These are phyloP conservation scores for Neurospora sp. DNA, from an alignment of 2,329 filamentous ascomycete species.

Conservation along the genomic window DNA sequence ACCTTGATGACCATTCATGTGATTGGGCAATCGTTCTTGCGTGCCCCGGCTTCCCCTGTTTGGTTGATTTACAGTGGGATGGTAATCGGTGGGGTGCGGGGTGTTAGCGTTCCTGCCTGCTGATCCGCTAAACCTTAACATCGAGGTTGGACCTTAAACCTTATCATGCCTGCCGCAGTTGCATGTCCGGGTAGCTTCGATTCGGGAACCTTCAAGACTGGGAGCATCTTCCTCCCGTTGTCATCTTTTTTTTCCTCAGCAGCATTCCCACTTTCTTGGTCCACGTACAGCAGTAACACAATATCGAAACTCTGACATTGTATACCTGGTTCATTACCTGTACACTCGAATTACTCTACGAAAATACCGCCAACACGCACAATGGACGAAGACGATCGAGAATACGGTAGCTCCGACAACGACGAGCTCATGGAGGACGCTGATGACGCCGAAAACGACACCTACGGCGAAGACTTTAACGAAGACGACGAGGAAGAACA, in stretches of 20 bases:
- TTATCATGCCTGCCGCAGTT: not conserved
- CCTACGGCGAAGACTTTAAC: slow-evolving; percentile 33
- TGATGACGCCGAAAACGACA: slow-evolving; percentile 25
- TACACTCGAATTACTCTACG: too few species aligned
- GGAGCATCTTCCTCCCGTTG: not conserved
- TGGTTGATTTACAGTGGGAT: not conserved
- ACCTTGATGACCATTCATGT: not conserved
- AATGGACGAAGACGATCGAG: slow-evolving; percentile 20
- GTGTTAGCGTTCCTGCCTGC: not conserved
- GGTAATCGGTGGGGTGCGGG: not conserved
- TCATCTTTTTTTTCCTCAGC: not conserved
- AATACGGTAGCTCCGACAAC: slow-evolving; percentile 34
- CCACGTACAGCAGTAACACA: not conserved
- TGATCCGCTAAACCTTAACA: not conserved
- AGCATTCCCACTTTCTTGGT: not conserved
- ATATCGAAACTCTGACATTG: not conserved
- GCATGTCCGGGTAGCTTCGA: not conserved
- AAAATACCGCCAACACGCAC: slow-evolving; percentile 11
- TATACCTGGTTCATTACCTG: not conserved
- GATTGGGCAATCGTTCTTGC: not conserved
- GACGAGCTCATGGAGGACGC: slow-evolving; percentile 48
- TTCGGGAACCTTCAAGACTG: not conserved
- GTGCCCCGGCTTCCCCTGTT: not conserved
- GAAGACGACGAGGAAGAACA: slow-evolving; percentile 32
- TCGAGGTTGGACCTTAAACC: not conserved